Base-by-base conservation (phyloP, 768 basidiomycete genomes). In the Mycena alexandri region DNA sequence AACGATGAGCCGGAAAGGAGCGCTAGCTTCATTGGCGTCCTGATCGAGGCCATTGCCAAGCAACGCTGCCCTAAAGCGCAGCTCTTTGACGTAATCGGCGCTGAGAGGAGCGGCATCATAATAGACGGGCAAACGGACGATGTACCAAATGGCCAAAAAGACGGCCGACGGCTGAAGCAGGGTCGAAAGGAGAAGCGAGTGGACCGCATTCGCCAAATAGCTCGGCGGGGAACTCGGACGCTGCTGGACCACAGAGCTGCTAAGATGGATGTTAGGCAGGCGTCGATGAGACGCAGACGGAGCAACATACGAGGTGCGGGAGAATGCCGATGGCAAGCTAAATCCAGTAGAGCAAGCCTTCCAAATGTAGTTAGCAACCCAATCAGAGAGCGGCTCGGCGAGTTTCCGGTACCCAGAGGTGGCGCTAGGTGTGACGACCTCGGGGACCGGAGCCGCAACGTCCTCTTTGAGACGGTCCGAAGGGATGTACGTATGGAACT, bases 291-390 rank as follows among this genome's bases (percentile, higher is more conserved):
- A 17, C 41, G 66, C 21, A 66, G 62, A 41, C 36, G 24, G 57
- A 58, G n/a, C 2, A 56, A 63, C 57, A 83, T 81, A 93, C 93
- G 77, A 80, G 51, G 87, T 80, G 66, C 81, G 83, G 7, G 85
- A 81, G 71, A 90, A 89, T 38, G 77, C 73, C 11, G 84, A 72
- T 5, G 90, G 87, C 57, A 93, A 79, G 71, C 85, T 85, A 63
- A 89, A 82, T 50, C 87, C 89, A n/a, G 89, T 90, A 17, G 90
- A 91, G 75, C 93, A 93, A 50, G 89, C 88, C 76, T 91, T 93
- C 93, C 93, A 94, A 17, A 93, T 88, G 74, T 91, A 94, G 57
- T 84, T 84, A 47, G 91, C 90, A 24, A 93, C 79, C 93, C 93
- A 94, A 63, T 91, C 90, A 5, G 93, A 86, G 67, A 94, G 81